phyloP scores from a whole-genome alignment of 2,329 filamentous ascomycete species.

The Fusarium mundagurra region DNA sequence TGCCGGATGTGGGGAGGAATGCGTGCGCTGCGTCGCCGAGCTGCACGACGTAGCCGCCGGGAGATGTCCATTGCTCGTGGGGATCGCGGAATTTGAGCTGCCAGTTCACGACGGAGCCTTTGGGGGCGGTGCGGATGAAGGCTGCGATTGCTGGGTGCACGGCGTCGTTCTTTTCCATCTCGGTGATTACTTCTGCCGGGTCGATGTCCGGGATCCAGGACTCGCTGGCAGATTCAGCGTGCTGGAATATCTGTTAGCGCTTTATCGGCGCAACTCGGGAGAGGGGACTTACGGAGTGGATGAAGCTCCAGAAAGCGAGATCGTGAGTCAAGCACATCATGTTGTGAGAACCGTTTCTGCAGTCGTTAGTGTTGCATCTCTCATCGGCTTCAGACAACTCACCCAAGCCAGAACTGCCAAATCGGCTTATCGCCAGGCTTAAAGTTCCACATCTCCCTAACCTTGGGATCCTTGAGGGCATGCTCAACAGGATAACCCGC shows the following conservation, averaged over 20 bases:
- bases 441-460: conserved; percentile 30
- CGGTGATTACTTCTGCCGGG: conserved; percentile 18
- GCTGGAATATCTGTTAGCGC: not conserved
- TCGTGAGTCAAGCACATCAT: conserved; percentile 21
- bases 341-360: conserved; percentile 24
- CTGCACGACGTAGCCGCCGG: conserved; percentile 23
- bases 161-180: conserved; percentile 27
- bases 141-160: conserved; percentile 24
- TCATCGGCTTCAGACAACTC: fast-evolving
- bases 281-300: conserved; percentile 5
- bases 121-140: conserved; percentile 22
- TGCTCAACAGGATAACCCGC: conserved; percentile 24
- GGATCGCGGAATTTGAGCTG: conserved; percentile 31
- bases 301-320: conserved; percentile 30
- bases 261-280: fast-evolving
- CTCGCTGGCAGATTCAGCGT: conserved; percentile 22
- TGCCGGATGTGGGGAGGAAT: conserved; percentile 23
- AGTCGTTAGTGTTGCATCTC: not conserved
- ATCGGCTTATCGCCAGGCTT: conserved; percentile 10
- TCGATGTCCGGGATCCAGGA: conserved; percentile 28
- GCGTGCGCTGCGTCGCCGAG: conserved; percentile 28
- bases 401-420: conserved; percentile 34
- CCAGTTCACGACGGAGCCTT: conserved; percentile 30
- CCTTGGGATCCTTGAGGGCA: conserved; percentile 17
- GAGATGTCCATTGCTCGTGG: conserved; percentile 30